Evolutionary conservation across 164 flowering plant genomes (phyloP).

Genomic region (Taxillus chinensis): DNA sequence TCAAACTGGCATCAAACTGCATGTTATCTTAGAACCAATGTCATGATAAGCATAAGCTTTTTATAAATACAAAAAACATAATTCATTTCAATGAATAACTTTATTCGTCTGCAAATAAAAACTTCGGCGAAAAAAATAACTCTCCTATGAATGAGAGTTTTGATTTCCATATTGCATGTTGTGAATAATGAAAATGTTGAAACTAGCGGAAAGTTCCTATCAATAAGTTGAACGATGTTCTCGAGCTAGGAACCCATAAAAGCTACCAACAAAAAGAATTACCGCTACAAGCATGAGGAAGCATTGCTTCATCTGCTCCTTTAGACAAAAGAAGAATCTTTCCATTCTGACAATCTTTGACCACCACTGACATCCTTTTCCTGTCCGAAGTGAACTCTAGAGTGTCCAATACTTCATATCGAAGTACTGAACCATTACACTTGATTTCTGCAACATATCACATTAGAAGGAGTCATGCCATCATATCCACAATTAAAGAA

Average conservation of each 20-base stretch:
- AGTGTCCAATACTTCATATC: conserved; percentile 75
- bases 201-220: neutral
- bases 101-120: too few relatives aligned
- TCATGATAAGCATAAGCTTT: too few relatives aligned
- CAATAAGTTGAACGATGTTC: neutral
- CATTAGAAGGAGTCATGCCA: conserved; percentile 8
- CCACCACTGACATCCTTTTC: conserved; percentile 94
- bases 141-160: too few relatives aligned
- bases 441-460: conserved; percentile 57
- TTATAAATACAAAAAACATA: too few relatives aligned
- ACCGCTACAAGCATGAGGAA: conserved; percentile 77
- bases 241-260: neutral
- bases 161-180: too few relatives aligned
- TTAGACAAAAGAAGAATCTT: conserved; percentile 74
- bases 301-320: conserved; percentile 96
- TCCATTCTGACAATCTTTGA: conserved; percentile 64
- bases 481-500: conserved; percentile 1
- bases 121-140: too few relatives aligned
- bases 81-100: too few relatives aligned
- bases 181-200: too few relatives aligned
- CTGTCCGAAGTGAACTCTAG: conserved; percentile 97
- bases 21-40: too few relatives aligned
- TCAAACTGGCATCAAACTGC: too few relatives aligned
- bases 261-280: conserved; percentile 6
- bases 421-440: conserved; percentile 41